phyloP scores from a whole-genome alignment of 2,329 filamentous ascomycete genomes.

The Penicillium polonicum region DNA sequence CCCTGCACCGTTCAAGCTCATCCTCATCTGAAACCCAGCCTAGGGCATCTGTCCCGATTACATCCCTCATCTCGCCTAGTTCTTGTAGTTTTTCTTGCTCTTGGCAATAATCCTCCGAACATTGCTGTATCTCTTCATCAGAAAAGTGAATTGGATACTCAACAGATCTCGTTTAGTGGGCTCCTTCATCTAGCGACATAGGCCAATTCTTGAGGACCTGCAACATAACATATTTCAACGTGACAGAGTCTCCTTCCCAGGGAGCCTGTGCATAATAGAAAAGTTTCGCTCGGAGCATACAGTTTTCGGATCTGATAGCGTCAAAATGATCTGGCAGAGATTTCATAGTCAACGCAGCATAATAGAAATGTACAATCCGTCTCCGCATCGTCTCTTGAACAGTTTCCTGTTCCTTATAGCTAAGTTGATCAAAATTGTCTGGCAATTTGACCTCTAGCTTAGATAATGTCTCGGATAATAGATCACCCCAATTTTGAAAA shows the following conservation, averaged over 20 bases:
- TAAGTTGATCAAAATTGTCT: conserved; percentile 23
- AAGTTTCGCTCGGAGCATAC: conserved; percentile 26
- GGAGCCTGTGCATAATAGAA: conserved; percentile 24
- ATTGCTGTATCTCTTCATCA: conserved; percentile 20
- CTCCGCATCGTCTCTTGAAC: conserved; percentile 23
- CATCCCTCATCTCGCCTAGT: conserved; percentile 23
- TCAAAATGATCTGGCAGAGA: conserved; percentile 27
- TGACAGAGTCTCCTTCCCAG: conserved; percentile 32
- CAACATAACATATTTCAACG: conserved; percentile 25
- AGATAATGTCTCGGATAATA: conserved; percentile 23
- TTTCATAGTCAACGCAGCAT: conserved; percentile 25
- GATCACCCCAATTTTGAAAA: conserved; percentile 39
- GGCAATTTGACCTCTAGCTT: conserved; percentile 28
- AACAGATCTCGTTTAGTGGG: not conserved
- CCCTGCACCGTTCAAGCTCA: conserved; percentile 23
- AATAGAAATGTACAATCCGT: conserved; percentile 27
- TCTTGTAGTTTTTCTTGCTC: conserved; percentile 24
- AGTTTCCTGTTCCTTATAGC: conserved; percentile 20
- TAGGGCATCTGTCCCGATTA: conserved; percentile 26
- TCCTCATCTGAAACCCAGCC: conserved; percentile 30
- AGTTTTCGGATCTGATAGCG: conserved; percentile 17
- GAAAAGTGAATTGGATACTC: conserved; percentile 25
- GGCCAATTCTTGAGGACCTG: conserved; percentile 26
- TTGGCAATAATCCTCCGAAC: conserved; percentile 10
- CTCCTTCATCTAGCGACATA: conserved; percentile 14